phyloP scores from a whole-genome alignment of 129 eudicot genomes.

The Arctium lappa region DNA sequence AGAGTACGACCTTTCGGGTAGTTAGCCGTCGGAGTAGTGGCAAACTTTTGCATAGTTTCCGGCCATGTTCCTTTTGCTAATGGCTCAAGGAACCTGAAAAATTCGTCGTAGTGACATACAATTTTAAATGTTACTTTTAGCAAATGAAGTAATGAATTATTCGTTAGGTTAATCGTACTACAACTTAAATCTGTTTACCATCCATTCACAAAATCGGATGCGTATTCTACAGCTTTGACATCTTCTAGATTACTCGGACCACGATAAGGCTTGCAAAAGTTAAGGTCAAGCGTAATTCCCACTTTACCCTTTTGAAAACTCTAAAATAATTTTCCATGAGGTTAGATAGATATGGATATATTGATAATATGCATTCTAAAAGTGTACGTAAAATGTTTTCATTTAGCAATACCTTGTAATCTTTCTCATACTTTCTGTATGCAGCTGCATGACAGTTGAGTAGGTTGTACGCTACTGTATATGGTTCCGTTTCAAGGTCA shows the following conservation, averaged over 20 bases:
- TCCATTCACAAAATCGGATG: slow-evolving; percentile 33
- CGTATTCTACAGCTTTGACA: slow-evolving; percentile 20
- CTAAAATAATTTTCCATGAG: slow-evolving; percentile 1
- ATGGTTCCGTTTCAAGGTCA: slow-evolving; percentile 41
- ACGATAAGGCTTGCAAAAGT: slow-evolving; percentile 14
- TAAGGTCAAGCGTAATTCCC: slow-evolving; percentile 26
- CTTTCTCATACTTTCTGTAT: slow-evolving; percentile 8
- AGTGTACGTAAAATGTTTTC: background rate
- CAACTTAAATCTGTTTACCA: slow-evolving; percentile 10
- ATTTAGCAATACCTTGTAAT: slow-evolving; percentile 8
- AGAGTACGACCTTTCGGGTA: slow-evolving; percentile 13
- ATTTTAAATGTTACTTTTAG: background rate
- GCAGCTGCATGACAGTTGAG: slow-evolving; percentile 46
- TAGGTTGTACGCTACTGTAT: slow-evolving; percentile 35
- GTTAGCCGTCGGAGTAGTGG: slow-evolving; percentile 22
- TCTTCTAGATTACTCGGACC: background rate
- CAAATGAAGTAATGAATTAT: background rate
- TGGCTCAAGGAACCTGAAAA: slow-evolving; percentile 54
- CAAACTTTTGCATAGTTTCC: slow-evolving; percentile 25
- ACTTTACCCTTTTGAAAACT: slow-evolving; percentile 27
- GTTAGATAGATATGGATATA: background rate
- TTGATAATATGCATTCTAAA: too few relatives aligned
- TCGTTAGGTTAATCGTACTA: background rate
- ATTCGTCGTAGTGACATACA: background rate
- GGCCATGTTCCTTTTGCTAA: slow-evolving; percentile 49